Conservation (phyloP, 2,329 filamentous ascomycete species). For the Phoma sp. region DNA sequence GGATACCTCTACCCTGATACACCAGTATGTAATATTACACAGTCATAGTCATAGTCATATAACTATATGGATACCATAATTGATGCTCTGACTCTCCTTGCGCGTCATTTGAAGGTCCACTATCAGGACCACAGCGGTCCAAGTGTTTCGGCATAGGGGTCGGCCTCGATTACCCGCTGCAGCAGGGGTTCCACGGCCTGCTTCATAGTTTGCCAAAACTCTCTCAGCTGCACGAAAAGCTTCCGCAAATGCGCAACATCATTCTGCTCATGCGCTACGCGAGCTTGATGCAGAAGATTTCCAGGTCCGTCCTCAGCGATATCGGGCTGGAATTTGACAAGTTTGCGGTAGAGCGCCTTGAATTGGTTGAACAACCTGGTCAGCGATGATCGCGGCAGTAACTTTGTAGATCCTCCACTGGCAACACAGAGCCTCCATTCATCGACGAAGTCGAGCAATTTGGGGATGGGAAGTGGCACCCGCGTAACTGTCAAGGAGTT, state of each 20-base stretch:
- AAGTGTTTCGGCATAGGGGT: too few species aligned
- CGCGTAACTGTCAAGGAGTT: too few species aligned
- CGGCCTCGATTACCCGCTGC: too few species aligned
- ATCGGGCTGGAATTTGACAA: slow-evolving; percentile 24
- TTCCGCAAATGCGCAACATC: slow-evolving; percentile 36
- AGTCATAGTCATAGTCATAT: too few species aligned
- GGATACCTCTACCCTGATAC: too few species aligned
- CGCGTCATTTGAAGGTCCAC: too few species aligned
- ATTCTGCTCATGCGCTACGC: slow-evolving; percentile 43
- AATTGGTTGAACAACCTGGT: slow-evolving; percentile 42
- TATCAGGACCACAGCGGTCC: too few species aligned
- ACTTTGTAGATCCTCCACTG: slow-evolving; percentile 3
- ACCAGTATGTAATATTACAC: too few species aligned
- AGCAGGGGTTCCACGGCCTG: background rate
- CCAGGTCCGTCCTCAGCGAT: slow-evolving; percentile 17
- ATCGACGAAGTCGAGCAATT: slow-evolving; percentile 18
- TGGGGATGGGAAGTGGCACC: too few species aligned
- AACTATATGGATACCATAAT: too few species aligned
- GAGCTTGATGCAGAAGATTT: slow-evolving; percentile 41
- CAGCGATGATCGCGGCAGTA: slow-evolving; percentile 32
- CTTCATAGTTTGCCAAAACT: slow-evolving; percentile 9
- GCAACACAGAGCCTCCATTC: slow-evolving; percentile 30
- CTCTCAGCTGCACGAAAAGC: slow-evolving; percentile 33
- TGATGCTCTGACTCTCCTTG: too few species aligned
- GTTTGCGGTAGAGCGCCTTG: slow-evolving; percentile 38